These are phyloP conservation scores for Vanrija humicola DNA, from an alignment of 1,284 basidiomycete genomes.

Conservation along the genomic window DNA sequence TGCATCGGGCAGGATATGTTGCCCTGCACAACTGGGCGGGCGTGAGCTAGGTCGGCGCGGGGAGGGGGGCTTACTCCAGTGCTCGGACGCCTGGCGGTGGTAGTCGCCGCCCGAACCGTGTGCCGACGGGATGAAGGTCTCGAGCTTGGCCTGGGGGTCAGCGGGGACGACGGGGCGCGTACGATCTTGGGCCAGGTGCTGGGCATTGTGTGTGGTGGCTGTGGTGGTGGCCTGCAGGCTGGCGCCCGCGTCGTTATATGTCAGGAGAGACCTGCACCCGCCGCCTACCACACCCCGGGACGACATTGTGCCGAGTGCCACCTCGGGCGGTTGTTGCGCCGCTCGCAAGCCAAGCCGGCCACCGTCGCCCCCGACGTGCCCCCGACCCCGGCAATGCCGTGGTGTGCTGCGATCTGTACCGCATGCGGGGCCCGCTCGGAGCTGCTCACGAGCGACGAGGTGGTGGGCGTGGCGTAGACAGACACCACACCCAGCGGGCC, in stretches of 20 bases:
- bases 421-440: too few relatives aligned
- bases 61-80: slow-evolving; percentile 41
- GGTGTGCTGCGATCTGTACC: too few relatives aligned
- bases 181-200: slow-evolving; percentile 22
- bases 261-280: neutral
- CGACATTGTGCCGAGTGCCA: neutral
- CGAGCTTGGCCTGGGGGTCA: slow-evolving; percentile 40
- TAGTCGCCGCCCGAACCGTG: slow-evolving; percentile 56
- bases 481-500: too few relatives aligned
- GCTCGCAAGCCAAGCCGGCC: too few relatives aligned
- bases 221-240: too few relatives aligned
- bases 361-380: too few relatives aligned
- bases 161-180: slow-evolving; percentile 1
- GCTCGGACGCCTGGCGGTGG: slow-evolving; percentile 48
- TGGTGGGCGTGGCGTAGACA: too few relatives aligned
- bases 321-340: neutral
- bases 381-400: too few relatives aligned
- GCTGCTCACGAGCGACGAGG: too few relatives aligned
- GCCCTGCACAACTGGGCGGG: slow-evolving; percentile 37
- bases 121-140: slow-evolving; percentile 50
- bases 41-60: neutral
- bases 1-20: slow-evolving; percentile 53
- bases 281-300: neutral
- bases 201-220: slow-evolving; percentile 7
- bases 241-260: neutral